Evolutionary conservation across 2,329 filamentous ascomycete genomes (phyloP).

Genomic region (Septoria petroselini): DNA sequence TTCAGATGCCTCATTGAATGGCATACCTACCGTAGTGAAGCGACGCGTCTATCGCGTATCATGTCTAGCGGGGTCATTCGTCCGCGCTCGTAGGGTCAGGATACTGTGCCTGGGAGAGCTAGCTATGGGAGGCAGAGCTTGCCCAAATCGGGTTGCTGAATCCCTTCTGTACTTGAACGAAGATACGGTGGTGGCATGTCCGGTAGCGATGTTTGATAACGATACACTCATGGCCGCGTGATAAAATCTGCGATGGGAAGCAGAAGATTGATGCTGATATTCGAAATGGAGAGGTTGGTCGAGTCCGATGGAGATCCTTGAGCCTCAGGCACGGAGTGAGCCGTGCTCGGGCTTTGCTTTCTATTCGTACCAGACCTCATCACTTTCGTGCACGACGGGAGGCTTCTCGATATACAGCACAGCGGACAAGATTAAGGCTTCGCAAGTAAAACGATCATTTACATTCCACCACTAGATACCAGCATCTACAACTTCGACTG

Average conservation of each 20-base stretch:
- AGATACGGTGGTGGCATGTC: not conserved
- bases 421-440: no score
- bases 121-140: constrained; percentile 9
- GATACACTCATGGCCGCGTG: not conserved
- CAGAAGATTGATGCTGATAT: no score
- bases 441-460: not conserved
- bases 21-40: constrained; percentile 8
- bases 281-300: no score
- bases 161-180: not conserved
- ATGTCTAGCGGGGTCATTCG: constrained; percentile 9
- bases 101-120: constrained; percentile 5
- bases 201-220: constrained; percentile 5
- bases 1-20: not conserved
- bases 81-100: constrained; percentile 10
- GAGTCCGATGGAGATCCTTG: no score
- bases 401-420: no score
- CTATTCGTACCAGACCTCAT: no score
- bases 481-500: constrained; percentile 43
- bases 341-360: no score
- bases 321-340: no score
- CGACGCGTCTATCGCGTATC: constrained; percentile 7
- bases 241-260: no score
- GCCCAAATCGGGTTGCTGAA: constrained; percentile 10
- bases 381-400: no score
- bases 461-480: not conserved